Percentiles rank a stretch among this genome's conserved stretches.
These are phyloP conservation scores for Candida pseudoglaebosa DNA, from an alignment of 805 yeast genomes.

Conservation along the genomic window DNA sequence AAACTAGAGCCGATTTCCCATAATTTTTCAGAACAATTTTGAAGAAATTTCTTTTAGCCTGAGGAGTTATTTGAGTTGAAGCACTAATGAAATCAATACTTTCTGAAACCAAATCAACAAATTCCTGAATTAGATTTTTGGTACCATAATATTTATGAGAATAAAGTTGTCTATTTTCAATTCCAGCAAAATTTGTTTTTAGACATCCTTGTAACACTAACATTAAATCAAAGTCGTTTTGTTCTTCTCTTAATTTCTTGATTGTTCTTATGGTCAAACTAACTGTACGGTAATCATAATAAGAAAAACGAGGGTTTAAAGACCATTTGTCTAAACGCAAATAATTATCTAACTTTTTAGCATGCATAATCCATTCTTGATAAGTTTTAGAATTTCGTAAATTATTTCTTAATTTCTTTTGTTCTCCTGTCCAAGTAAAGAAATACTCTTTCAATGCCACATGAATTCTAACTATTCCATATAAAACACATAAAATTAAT, in stretches of 20 bases:
- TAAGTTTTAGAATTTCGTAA: conserved; percentile 49
- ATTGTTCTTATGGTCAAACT: conserved; percentile 44
- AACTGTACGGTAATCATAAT: conserved; percentile 65
- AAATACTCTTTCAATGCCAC: conserved; percentile 61
- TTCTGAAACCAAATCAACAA: conserved; percentile 48
- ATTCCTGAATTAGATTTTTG: conserved; percentile 52
- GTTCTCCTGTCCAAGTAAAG: conserved; percentile 58
- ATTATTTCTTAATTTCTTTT: conserved; percentile 45
- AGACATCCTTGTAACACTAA: conserved; percentile 61
- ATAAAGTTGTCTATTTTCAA: conserved; percentile 66
- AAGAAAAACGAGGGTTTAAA: conserved; percentile 53
- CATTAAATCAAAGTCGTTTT: conserved; percentile 45
- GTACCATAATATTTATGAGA: conserved; percentile 78
- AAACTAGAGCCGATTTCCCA: conserved; percentile 68
- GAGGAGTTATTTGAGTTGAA: conserved; percentile 31
- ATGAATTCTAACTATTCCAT: conserved; percentile 51
- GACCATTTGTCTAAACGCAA: conserved; percentile 66
- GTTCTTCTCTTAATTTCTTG: conserved; percentile 25
- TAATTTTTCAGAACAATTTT: conserved; percentile 56
- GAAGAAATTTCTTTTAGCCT: conserved; percentile 50
- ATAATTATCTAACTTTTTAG: conserved; percentile 52
- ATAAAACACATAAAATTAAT: conserved; percentile 42
- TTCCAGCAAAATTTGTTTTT: conserved; percentile 74
- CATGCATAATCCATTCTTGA: conserved; percentile 60
- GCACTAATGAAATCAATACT: conserved; percentile 43